Evolutionary conservation across 2,329 filamentous ascomycete species (phyloP), one percentile per base, ranked within the genome.

Genomic region (Ascochyta lentis): DNA sequence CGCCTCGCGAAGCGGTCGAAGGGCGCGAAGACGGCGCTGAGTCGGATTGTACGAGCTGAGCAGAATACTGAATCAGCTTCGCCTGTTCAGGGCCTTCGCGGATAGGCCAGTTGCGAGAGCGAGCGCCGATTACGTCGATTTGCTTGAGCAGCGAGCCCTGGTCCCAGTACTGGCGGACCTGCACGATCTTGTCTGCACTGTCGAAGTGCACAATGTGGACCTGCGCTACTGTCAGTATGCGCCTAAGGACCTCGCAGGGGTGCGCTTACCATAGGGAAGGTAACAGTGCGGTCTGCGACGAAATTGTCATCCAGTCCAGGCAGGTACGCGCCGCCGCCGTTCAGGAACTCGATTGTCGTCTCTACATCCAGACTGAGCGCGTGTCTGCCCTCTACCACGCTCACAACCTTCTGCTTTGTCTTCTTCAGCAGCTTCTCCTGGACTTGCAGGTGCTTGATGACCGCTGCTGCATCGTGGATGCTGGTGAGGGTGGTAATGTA

Each of bases 221-320:
- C 74, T 76, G 61, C 16, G 31, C 10, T 27, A 43, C 56, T 37
- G 62, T 69, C 52, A 64, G 52, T 34, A 27, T 41, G 33, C 34
- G 19, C 39, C 16, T 10, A 22, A 29, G 13, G 6, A 10, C 26
- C 12, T 42, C 3, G 3, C 9, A 24, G 48, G 6, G 22, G 27
- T 13, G 3, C 2, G 84, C 89, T 73, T 83, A 97, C 93, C 79
- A 96, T 86, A 44, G 91, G 86, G 63, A 98, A 83, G 47, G 86
- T 86, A 59, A 92, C 92, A 51, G 85, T 85, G 69, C 89, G 89
- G 77, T 96, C 92, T 53, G 90, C 82, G 55, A 99, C 79, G 76
- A 98, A 96, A 80, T 97, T 97, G 81, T 97, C 92, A 70, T 98
- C 94, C 44, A 99, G 82, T 43, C 87, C 87, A 5, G 94, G 94